Conservation (phyloP, 805 yeast species). For the Lipomyces yamanashiensis region DNA sequence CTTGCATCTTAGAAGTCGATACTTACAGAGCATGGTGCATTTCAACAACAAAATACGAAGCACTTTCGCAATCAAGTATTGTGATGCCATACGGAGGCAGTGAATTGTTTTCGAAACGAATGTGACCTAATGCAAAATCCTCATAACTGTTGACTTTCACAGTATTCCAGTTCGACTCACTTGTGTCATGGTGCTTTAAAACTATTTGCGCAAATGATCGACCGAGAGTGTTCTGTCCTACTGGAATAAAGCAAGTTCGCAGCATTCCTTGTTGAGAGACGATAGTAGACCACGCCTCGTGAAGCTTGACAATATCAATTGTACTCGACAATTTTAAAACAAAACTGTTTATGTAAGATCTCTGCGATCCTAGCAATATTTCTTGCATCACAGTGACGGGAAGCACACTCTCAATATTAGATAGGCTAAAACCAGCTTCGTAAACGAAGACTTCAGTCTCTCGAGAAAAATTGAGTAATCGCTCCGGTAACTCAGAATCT, state of each 20-base stretch:
- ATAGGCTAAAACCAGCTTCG: neutral
- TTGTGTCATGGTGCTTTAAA: neutral
- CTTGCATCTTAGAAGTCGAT: neutral
- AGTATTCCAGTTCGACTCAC: neutral
- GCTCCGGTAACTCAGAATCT: neutral
- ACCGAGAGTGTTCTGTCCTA: slow-evolving; percentile 11
- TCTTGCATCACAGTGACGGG: slow-evolving; percentile 39
- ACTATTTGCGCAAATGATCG: slow-evolving; percentile 31
- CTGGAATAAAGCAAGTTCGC: slow-evolving; percentile 32
- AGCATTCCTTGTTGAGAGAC: slow-evolving; percentile 19
- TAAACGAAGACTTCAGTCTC: slow-evolving; percentile 6
- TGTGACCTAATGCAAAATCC: neutral
- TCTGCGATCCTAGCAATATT: slow-evolving; percentile 7
- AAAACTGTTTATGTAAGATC: slow-evolving; percentile 28
- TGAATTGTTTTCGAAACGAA: neutral
- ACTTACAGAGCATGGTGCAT: slow-evolving; percentile 36
- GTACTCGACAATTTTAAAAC: slow-evolving; percentile 8
- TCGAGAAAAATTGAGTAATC: neutral
- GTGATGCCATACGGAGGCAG: slow-evolving; percentile 20
- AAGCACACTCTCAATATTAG: slow-evolving; percentile 4
- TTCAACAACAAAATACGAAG: slow-evolving; percentile 9
- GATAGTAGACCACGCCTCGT: slow-evolving; percentile 14
- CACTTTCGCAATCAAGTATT: neutral
- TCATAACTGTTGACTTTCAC: neutral
- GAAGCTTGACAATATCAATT: slow-evolving; percentile 10